phyloP scores from a whole-genome alignment of 2,329 filamentous ascomycete genomes.

The Arthrobotrys conoides region DNA sequence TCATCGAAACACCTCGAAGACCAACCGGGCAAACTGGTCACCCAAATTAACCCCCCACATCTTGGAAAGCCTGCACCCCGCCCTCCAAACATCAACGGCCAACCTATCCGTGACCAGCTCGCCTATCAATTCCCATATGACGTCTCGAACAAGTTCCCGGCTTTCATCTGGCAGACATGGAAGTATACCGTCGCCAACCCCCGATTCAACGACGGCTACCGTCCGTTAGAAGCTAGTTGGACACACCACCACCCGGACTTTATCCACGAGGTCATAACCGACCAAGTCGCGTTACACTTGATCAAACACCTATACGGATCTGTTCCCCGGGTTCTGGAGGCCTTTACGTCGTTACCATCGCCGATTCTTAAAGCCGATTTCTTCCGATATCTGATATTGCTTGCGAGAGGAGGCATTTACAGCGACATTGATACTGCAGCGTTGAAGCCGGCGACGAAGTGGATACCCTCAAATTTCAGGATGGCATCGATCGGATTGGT shows the following conservation, averaged over 20 bases:
- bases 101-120: slow-evolving; percentile 80
- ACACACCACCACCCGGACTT: slow-evolving; percentile 88
- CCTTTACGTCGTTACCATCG: slow-evolving; percentile 80
- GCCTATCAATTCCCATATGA: slow-evolving; percentile 96
- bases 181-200: slow-evolving; percentile 84
- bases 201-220: slow-evolving; percentile 81
- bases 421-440: slow-evolving; percentile 92
- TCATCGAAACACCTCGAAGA: neutral
- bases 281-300: slow-evolving; percentile 84
- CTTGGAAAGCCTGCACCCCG: slow-evolving; percentile 21
- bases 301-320: slow-evolving; percentile 88
- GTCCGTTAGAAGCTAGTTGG: slow-evolving; percentile 90
- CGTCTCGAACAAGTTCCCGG: slow-evolving; percentile 87
- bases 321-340: slow-evolving; percentile 82
- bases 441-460: slow-evolving; percentile 84
- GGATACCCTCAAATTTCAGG: slow-evolving; percentile 85
- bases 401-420: slow-evolving; percentile 86
- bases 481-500: slow-evolving; percentile 85
- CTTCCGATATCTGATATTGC: slow-evolving; percentile 78
- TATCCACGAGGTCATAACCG: slow-evolving; percentile 91
- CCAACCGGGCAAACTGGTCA: slow-evolving; percentile 37
- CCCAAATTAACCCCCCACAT: slow-evolving; percentile 34
- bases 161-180: slow-evolving; percentile 99
- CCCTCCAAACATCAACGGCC: slow-evolving; percentile 45
- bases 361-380: slow-evolving; percentile 77